Base-by-base conservation (phyloP, 2,329 filamentous ascomycete species). In the Massarina eburnea region DNA sequence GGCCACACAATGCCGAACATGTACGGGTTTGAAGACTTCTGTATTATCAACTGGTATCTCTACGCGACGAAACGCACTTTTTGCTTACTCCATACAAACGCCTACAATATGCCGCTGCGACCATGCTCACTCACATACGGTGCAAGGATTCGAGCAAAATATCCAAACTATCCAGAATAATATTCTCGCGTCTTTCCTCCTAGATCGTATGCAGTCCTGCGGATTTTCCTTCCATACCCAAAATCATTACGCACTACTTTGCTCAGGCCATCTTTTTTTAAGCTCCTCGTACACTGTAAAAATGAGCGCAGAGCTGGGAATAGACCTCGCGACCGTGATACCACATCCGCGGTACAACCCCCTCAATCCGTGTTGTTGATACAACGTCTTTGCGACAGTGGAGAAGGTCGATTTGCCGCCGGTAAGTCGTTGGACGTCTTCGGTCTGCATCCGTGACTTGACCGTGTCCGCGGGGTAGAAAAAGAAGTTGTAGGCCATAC, bases 391-490 rank as follows among this genome's bases (percentile, higher is more conserved):
- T 0, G 85, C 83, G 48, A 95, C 90, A 29, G 79, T 75, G 73
- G 79, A 81, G 62, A 99, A 97, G 0, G 83, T 85, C 33, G 80
- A 80, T 42, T 80, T 79, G 44, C 74, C 72, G 2, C 75, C 75
- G 18, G 76, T 72, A 8, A 77, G 58, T 10, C 71, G 75, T 24
- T 79, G 80, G 34, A 89, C 76, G 4, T 91, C 86, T 42, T 87
- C 81, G 0, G 94, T 99, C 73, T 99, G 94, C 85, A 99, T 96
- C 38, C 92, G 84, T 15, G 89, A 95, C 74, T 99, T 99, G 76
- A 99, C 87, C 1, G 94, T 99, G 68, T 99, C 94, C 39, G 94
- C 94, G 0, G 94, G 94, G 68, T 94, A 99, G 77, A 97, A 96
- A 18, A 95, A 75, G 67, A 97, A 97, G 69, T 99, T 99, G 74